Evolutionary conservation across 192 early-diverging fungal species (phyloP), one percentile per base, ranked within the genome.

Genomic region (Diversispora epigaea): DNA sequence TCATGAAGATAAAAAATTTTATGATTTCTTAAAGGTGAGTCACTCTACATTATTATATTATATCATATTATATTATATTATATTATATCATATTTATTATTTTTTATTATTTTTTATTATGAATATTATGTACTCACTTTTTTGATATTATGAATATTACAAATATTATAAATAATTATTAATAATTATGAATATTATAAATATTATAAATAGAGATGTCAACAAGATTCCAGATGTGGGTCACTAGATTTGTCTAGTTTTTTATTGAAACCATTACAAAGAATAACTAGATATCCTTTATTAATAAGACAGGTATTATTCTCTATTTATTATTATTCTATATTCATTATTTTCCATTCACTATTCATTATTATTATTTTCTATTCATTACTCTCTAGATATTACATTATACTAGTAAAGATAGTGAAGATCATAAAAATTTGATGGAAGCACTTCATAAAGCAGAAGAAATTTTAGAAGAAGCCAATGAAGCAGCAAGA

Each of bases 231-330:
- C 2, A 76, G 80, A 40, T 94, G 91, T 76, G 88, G 90, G 1
- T 83, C 83, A 47, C 76, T 95, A 43, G 93, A 95, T 75, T 84
- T 95, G 10, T 91, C 88, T 0, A 90, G 89, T 40, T 95, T 90
- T 70, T 80, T 95, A 45, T 86, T 98, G 22, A 85, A 96, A 7
- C 97, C 97, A 1, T 87, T 99, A 39, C 97, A 99, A 80, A 89
- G 97, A 6, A 87, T 99, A 49, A 96, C 96, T 14, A 86, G 96
- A 81, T 99, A 98, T 80, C 91, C 91, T 22, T 82, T 99, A 55
- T 84, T 98, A 14, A 84, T 99, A 32, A 86, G 90, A 14, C 90
- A 94, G 78, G 88, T 89, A 82, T 40, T 39, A 62, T 41, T 7
- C 44, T 57, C 55, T 39, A 46, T 43, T n/a, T 44, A 41, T 39